A percentile compares a stretch with the other conserved stretches of the same genome.
Evolutionary conservation across 352 stramenopile species (phyloP).

Genomic region (Phytophthora melonis): DNA sequence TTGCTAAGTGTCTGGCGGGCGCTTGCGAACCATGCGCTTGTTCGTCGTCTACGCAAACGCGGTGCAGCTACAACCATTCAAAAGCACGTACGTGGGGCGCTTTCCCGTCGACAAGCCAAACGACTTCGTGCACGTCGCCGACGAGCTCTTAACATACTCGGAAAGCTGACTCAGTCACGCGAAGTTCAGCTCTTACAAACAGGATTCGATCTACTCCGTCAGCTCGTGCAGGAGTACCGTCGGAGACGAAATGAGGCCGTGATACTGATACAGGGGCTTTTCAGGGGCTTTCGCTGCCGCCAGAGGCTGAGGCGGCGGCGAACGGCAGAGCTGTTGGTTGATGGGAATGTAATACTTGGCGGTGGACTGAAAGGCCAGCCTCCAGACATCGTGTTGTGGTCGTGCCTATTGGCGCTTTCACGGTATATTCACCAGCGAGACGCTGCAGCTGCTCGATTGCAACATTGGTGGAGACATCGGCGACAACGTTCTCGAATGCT

Average conservation of each 20-base stretch:
- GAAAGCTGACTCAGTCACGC: constrained; percentile 45
- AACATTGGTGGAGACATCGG: constrained; percentile 51
- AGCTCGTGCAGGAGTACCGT: constrained; percentile 41
- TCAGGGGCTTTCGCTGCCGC: constrained; percentile 52
- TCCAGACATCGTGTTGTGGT: constrained; percentile 50
- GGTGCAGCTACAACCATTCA: constrained; percentile 61
- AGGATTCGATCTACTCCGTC: constrained; percentile 44
- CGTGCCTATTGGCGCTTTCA: constrained; percentile 65
- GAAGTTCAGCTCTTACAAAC: constrained; percentile 41
- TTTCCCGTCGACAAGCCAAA: constrained; percentile 47
- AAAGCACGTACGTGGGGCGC: constrained; percentile 52
- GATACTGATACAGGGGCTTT: constrained; percentile 53
- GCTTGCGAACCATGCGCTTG: constrained; percentile 61
- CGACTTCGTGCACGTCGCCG: constrained; percentile 44
- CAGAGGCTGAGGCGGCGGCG: constrained; percentile 45
- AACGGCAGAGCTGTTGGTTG: constrained; percentile 53
- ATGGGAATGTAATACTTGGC: constrained; percentile 16
- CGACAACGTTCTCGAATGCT: constrained; percentile 34
- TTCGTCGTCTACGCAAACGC: constrained; percentile 53
- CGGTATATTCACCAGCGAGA: constrained; percentile 38
- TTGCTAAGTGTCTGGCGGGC: constrained; percentile 48
- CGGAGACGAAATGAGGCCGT: constrained; percentile 14
- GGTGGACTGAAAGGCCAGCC: constrained; percentile 46
- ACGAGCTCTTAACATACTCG: constrained; percentile 45
- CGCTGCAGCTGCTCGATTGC: constrained; percentile 31